A percentile compares a stretch with the other conserved stretches of the same genome.
Evolutionary conservation across 176 grass and related monocot genomes (phyloP).

Genomic region (Dendrocalamus sinicus): DNA sequence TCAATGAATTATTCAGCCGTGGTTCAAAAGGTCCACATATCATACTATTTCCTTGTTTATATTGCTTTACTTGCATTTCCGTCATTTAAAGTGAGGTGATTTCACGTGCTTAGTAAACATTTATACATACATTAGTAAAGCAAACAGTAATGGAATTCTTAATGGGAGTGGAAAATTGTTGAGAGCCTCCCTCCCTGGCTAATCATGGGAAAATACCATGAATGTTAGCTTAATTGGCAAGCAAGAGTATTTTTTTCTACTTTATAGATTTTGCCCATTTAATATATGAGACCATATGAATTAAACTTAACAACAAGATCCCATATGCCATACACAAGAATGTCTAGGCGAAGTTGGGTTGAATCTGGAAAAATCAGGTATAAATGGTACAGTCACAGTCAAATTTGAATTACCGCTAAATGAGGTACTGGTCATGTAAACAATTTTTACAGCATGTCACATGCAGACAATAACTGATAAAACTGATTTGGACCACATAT

Average conservation of each 20-base stretch:
- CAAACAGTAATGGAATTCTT: neutral
- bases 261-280: neutral
- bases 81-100: neutral
- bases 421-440: neutral
- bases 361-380: neutral
- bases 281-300: neutral
- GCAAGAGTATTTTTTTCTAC: no score
- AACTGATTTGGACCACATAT: neutral
- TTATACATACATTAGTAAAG: neutral
- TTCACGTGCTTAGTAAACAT: neutral
- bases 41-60: neutral
- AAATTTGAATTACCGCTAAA: neutral
- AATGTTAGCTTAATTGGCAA: neutral
- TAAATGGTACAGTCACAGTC: neutral
- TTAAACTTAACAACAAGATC: neutral
- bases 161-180: neutral
- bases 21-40: constrained; percentile 36
- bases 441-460: neutral
- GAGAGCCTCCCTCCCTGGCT: neutral
- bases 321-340: constrained; percentile 4
- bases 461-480: neutral
- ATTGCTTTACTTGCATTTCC: neutral
- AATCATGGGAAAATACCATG: neutral
- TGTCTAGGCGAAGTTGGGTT: neutral
- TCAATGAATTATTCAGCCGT: constrained; percentile 51